Evolutionary conservation across 371 early-diverging fungal genomes (phyloP).

Genomic region (Mucor mucedo): DNA sequence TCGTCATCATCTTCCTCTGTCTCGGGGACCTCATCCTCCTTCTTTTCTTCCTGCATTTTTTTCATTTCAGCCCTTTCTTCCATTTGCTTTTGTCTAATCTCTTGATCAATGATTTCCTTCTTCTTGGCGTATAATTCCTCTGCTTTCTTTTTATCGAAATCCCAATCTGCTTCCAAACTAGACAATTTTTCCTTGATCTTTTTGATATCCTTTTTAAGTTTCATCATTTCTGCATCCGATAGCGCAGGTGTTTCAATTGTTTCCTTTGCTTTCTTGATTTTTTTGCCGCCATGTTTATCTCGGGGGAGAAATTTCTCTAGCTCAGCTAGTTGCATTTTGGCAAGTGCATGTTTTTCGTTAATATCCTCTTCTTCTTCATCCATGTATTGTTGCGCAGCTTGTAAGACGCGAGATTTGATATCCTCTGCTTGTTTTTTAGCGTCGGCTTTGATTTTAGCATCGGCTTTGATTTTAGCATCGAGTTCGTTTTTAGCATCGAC

Average conservation of each 20-base stretch:
- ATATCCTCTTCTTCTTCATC: constrained; percentile 39
- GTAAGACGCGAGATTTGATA: constrained; percentile 38
- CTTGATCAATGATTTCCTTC: constrained; percentile 33
- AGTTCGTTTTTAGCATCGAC: neutral
- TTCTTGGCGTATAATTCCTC: constrained; percentile 33
- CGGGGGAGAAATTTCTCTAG: constrained; percentile 34
- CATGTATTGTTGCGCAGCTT: constrained; percentile 36
- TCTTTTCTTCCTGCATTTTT: constrained; percentile 35
- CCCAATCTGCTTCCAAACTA: constrained; percentile 56
- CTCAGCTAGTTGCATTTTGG: constrained; percentile 27
- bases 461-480: neutral
- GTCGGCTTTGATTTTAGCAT: neutral
- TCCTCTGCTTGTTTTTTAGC: constrained; percentile 15
- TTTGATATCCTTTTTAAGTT: constrained; percentile 47
- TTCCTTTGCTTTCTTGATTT: constrained; percentile 36
- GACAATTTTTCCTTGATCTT: constrained; percentile 51
- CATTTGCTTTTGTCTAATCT: constrained; percentile 25
- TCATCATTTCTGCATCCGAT: constrained; percentile 13
- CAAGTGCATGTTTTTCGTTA: constrained; percentile 39
- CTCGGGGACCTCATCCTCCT: constrained; percentile 22
- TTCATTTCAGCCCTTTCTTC: constrained; percentile 17
- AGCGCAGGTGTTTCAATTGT: constrained; percentile 18
- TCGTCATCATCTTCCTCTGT: constrained; percentile 17
- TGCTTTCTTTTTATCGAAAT: constrained; percentile 50
- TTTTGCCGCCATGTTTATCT: constrained; percentile 18